These are phyloP conservation scores for Akanthomyces lecanii DNA, from an alignment of 2,329 filamentous ascomycete genomes.

Conservation along the genomic window DNA sequence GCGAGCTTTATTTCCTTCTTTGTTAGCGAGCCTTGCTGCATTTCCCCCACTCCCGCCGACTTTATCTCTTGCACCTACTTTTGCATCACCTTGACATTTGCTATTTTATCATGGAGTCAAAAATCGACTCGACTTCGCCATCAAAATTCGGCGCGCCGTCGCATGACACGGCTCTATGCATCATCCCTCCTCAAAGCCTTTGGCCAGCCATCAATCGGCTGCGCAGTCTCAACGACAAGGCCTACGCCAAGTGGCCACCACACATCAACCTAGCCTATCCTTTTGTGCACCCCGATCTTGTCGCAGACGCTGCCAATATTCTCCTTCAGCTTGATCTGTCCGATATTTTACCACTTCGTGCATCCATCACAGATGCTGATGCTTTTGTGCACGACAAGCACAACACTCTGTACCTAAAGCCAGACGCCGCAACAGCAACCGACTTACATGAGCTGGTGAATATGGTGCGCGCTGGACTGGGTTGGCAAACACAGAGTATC, in stretches of 20 bases:
- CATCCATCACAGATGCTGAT: slow-evolving; percentile 27
- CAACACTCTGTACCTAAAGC: slow-evolving; percentile 46
- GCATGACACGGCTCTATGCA: slow-evolving; percentile 56
- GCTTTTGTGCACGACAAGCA: slow-evolving; percentile 46
- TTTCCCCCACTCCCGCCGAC: neutral
- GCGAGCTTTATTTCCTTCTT: neutral
- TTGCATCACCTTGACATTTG: neutral
- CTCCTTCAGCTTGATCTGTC: slow-evolving; percentile 21
- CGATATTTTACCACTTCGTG: neutral
- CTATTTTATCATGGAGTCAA: neutral
- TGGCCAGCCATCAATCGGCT: slow-evolving; percentile 50
- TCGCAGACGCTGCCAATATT: slow-evolving; percentile 39
- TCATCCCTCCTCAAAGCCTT: slow-evolving; percentile 49
- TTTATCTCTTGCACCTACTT: neutral
- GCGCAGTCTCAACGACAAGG: slow-evolving; percentile 59
- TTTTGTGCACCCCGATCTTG: slow-evolving; percentile 48
- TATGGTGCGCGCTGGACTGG: slow-evolving; percentile 34
- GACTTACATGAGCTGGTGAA: slow-evolving; percentile 24
- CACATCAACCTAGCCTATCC: slow-evolving; percentile 65
- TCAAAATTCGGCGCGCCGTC: slow-evolving; percentile 28
- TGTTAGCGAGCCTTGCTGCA: neutral
- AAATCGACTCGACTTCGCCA: neutral
- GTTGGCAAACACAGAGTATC: slow-evolving; percentile 22
- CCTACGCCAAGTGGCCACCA: slow-evolving; percentile 59
- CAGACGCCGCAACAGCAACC: slow-evolving; percentile 17